These are phyloP conservation scores for Vitis riparia DNA, from an alignment of 164 flowering plant genomes.

Conservation along the genomic window DNA sequence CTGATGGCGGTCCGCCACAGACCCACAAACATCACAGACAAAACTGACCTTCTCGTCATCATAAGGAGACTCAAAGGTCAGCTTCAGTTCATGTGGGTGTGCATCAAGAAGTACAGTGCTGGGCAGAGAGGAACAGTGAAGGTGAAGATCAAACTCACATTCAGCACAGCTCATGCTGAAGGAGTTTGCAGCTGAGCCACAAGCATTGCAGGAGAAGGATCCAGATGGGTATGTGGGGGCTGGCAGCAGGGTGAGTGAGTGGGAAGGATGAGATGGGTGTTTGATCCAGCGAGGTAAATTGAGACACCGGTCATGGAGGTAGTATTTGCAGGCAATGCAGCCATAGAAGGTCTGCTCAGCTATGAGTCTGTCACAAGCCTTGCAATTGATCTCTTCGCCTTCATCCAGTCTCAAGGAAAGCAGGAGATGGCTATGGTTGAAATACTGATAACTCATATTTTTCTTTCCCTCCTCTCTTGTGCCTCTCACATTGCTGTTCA, in stretches of 20 bases:
- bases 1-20: neutral
- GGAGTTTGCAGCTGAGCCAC: constrained; percentile 2
- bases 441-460: constrained; percentile 3
- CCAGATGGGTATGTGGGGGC: neutral
- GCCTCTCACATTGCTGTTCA: neutral
- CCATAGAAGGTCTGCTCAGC: constrained; percentile 9
- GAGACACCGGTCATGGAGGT: constrained; percentile 11
- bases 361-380: constrained; percentile 1
- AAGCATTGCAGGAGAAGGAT: constrained; percentile 1
- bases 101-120: constrained; percentile 7
- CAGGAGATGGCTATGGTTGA: constrained; percentile 11
- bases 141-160: constrained; percentile 25
- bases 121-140: constrained; percentile 20
- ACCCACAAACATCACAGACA: constrained; percentile 1
- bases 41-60: neutral
- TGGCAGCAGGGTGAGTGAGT: constrained; percentile 4
- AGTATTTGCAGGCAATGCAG: constrained; percentile 7
- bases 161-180: constrained; percentile 22
- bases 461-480: constrained; percentile 2
- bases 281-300: neutral
- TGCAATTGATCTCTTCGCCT: neutral
- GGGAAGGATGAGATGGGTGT: constrained; percentile 11
- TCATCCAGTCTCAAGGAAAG: neutral
- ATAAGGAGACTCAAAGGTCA: neutral
- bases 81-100: constrained; percentile 18